Evolutionary conservation across 148 eudicot genomes (phyloP).

Genomic region (Euryodendron excelsum): DNA sequence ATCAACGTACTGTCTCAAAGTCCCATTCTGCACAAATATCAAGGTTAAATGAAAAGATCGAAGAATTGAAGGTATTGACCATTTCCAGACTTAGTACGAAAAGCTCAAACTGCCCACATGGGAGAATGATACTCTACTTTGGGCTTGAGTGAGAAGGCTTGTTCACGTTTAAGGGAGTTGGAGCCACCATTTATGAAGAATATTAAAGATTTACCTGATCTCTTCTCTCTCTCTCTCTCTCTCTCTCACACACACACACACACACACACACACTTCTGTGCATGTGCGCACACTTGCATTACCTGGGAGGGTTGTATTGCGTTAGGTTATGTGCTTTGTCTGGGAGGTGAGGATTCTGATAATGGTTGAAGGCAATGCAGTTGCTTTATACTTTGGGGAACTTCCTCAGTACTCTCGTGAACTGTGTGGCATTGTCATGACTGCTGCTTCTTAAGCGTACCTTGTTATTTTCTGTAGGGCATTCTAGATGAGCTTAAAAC

Average conservation of each 20-base stretch:
- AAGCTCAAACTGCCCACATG: conserved; percentile 3
- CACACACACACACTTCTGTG: background rate
- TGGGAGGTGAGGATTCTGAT: too few relatives aligned
- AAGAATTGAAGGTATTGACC: conserved; percentile 65
- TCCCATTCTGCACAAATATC: conserved; percentile 80
- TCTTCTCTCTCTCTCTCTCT: too few relatives aligned
- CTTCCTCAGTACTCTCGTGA: background rate
- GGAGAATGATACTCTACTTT: background rate
- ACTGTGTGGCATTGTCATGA: background rate
- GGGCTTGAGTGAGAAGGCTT: background rate
- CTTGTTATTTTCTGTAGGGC: conserved; percentile 38
- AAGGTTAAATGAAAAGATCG: conserved; percentile 63
- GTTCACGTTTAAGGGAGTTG: background rate
- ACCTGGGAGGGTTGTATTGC: background rate
- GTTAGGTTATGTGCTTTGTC: too few relatives aligned
- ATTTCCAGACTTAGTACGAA: background rate
- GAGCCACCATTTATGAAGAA: background rate
- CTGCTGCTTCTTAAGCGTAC: conserved; percentile 9
- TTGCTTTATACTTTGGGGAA: background rate
- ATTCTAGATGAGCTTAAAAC: conserved; percentile 55
- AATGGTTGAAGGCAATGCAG: background rate
- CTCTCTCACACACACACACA: background rate
- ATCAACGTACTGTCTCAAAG: conserved; percentile 96
- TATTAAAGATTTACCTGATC: background rate
- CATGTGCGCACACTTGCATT: background rate